Conservation (phyloP, 805 yeast genomes). For the Clavispora phyllophila region DNA sequence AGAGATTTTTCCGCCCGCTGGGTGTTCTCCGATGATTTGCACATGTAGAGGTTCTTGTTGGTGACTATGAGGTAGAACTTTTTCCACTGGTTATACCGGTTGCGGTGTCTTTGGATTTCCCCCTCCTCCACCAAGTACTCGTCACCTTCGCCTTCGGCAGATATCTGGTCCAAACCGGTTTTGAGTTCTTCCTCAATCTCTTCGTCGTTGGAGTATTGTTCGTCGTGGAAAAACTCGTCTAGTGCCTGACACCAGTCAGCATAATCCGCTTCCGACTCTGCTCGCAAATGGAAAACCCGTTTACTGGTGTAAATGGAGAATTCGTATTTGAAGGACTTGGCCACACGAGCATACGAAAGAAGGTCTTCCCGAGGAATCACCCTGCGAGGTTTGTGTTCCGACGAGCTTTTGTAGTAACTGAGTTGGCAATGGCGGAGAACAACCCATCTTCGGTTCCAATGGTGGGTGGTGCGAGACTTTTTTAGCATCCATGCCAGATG, state of each 20-base stretch:
- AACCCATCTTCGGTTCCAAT: constrained; percentile 38
- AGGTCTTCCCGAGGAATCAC: constrained; percentile 24
- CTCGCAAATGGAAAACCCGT: constrained; percentile 17
- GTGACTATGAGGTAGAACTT: constrained; percentile 40
- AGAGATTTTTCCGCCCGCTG: constrained; percentile 26
- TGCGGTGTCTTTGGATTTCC: constrained; percentile 33
- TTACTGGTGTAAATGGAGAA: constrained; percentile 22
- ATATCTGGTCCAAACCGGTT: not conserved
- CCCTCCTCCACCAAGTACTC: constrained; percentile 37
- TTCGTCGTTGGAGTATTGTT: constrained; percentile 4
- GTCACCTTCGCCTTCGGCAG: constrained; percentile 4
- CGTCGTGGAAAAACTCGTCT: constrained; percentile 2
- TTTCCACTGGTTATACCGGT: constrained; percentile 46
- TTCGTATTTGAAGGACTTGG: constrained; percentile 12
- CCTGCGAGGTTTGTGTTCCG: constrained; percentile 32
- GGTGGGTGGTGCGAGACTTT: constrained; percentile 27
- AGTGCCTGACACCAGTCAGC: constrained; percentile 16
- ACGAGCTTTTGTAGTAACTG: constrained; percentile 33
- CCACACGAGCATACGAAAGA: constrained; percentile 16
- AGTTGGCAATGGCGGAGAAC: constrained; percentile 35
- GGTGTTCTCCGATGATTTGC: constrained; percentile 23
- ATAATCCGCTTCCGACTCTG: constrained; percentile 7
- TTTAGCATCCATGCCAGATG: constrained; percentile 26
- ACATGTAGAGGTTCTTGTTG: constrained; percentile 34
- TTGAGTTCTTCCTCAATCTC: not conserved